These are phyloP conservation scores for Sideroxylon spinosum DNA, from an alignment of 179 eudicot species.

Conservation along the genomic window DNA sequence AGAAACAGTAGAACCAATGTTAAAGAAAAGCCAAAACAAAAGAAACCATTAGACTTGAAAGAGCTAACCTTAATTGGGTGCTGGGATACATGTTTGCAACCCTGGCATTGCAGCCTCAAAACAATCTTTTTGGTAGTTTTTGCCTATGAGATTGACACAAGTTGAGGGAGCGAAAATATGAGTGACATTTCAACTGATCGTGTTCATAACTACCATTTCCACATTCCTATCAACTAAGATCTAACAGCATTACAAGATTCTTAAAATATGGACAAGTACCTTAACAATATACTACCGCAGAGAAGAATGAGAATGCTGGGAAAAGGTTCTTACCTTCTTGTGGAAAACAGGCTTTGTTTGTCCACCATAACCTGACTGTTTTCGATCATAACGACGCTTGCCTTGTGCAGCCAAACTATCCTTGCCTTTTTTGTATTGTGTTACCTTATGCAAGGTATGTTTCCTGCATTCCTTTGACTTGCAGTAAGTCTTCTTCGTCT, in stretches of 20 bases:
- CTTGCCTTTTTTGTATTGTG: constrained; percentile 26
- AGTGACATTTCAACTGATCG: neutral
- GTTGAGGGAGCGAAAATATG: neutral
- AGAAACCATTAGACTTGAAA: neutral
- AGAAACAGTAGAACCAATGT: neutral
- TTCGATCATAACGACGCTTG: constrained; percentile 22
- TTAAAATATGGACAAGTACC: neutral
- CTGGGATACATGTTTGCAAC: constrained; percentile 31
- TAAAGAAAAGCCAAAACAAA: neutral
- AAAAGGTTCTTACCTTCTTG: constrained; percentile 16
- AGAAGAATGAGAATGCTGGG: neutral
- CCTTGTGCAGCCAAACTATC: constrained; percentile 25
- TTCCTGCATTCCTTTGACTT: constrained; percentile 21
- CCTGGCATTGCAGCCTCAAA: constrained; percentile 29
- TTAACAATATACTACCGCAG: neutral
- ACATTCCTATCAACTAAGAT: too few relatives aligned
- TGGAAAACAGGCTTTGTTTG: constrained; percentile 29
- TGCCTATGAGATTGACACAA: neutral
- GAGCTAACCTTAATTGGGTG: constrained; percentile 25
- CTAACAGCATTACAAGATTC: too few relatives aligned
- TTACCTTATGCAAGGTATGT: constrained; percentile 26
- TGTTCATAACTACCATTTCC: neutral
- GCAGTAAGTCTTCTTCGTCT: constrained; percentile 27
- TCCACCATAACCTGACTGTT: constrained; percentile 27
- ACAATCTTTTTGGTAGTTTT: constrained; percentile 27